phyloP scores from a whole-genome alignment of 176 grass and related monocot species.

The Poa pratensis region DNA sequence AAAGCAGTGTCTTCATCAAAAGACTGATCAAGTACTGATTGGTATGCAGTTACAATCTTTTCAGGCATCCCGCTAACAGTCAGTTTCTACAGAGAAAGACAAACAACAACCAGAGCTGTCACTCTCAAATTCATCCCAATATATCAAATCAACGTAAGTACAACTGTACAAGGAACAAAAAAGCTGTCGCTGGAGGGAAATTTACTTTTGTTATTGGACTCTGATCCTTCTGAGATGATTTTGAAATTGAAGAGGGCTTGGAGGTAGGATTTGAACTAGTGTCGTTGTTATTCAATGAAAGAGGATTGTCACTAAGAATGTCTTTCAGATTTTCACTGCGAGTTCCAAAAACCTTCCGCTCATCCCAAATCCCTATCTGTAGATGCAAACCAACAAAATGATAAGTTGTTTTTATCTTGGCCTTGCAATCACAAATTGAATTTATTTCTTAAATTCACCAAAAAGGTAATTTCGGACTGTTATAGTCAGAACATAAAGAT shows the following conservation, averaged over 20 bases:
- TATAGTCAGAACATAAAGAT: neutral
- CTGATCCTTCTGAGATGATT: slow-evolving; percentile 69
- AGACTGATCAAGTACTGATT: slow-evolving; percentile 72
- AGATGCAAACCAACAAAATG: slow-evolving; percentile 37
- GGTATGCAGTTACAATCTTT: slow-evolving; percentile 86
- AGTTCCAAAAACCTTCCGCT: slow-evolving; percentile 88
- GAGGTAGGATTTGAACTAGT: slow-evolving; percentile 63
- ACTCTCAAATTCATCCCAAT: slow-evolving; percentile 31
- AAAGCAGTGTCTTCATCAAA: slow-evolving; percentile 76
- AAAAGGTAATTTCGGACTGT: neutral
- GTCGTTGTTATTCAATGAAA: slow-evolving; percentile 49
- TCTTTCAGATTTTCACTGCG: slow-evolving; percentile 73
- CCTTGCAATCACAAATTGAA: neutral
- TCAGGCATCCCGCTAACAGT: slow-evolving; percentile 90
- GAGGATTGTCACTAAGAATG: slow-evolving; percentile 68
- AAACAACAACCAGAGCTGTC: slow-evolving; percentile 40
- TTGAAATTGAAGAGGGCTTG: slow-evolving; percentile 66
- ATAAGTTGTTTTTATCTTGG: neutral
- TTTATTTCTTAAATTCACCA: slow-evolving; percentile 4
- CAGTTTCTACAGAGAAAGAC: slow-evolving; percentile 74
- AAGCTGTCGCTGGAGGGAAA: slow-evolving; percentile 23
- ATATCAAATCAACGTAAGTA: slow-evolving; percentile 35
- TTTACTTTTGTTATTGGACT: slow-evolving; percentile 80
- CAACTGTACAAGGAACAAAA: slow-evolving; percentile 35
- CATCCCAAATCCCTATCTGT: slow-evolving; percentile 96